Base-by-base conservation (phyloP, 805 yeast genomes). In the Torulaspora maleeae region DNA sequence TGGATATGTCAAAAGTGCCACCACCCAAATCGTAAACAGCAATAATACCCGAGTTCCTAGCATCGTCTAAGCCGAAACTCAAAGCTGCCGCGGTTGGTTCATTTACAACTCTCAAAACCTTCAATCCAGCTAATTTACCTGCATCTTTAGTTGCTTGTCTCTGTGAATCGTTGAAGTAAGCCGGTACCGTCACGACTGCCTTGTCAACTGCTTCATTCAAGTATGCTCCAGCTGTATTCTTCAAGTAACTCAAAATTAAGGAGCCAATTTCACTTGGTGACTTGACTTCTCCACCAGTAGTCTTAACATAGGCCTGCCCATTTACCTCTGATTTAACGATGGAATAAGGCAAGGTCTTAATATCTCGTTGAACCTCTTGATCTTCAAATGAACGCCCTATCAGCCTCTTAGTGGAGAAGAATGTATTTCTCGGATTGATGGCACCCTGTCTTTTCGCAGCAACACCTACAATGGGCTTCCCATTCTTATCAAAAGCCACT, bases 21-120 rank as follows among this genome's bases (percentile, higher is more conserved):
- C 93, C 93, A 55, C 93, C 93, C 54, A 85, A 74, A 67, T 85
- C 95, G 59, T 82, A 85, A 34, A 73, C 76, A 9, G 76, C 76
- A 36, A 72, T 65, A 19, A 72, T 54, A 4, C 73, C 73, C 24
- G 59, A 49, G 36, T 64, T 59, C 41, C 55, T 48, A 30, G 57
- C 53, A 33, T 58, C 59, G 53, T 82, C 85, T 24, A 83, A 69
- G 37, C 93, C 93, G 61, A 84, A 85, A 33, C 91, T 89, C 56
- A 85, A 73, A 12, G 91, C 91, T 24, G 93, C 91, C 9, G 91
- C 91, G 19, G 93, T 85, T 33, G 93, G 93, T 66, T 85, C 93
- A 64, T 85, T 85, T 27, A 85, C 76, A 37, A 85, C 89, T 63
- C 95, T 72, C 55, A 84, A 66, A 24, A 85, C 85, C 47, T 84